phyloP scores from a whole-genome alignment of 2,329 filamentous ascomycete species.

The Apiospora arundinis region DNA sequence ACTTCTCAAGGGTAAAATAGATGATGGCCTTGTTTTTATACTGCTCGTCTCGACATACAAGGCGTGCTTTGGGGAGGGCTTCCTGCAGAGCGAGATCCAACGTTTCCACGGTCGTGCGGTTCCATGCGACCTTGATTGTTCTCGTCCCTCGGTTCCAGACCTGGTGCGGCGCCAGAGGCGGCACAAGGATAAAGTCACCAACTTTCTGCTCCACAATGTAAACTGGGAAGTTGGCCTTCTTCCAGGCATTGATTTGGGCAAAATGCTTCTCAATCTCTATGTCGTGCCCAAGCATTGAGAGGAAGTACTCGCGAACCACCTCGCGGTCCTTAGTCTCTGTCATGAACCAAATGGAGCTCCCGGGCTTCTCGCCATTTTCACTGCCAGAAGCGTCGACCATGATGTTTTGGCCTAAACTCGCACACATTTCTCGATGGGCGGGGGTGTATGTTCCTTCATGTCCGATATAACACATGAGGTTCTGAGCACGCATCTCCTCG shows the following conservation, averaged over 20 bases:
- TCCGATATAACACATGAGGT: constrained; percentile 97
- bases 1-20: constrained; percentile 85
- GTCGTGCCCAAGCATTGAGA: constrained; percentile 91
- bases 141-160: constrained; percentile 97
- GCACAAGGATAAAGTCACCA: constrained; percentile 93
- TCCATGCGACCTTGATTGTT: constrained; percentile 98
- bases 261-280: constrained; percentile 98
- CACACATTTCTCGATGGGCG: constrained; percentile 96
- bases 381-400: constrained; percentile 90
- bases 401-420: constrained; percentile 93
- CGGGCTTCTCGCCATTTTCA: constrained; percentile 77
- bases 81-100: constrained; percentile 85
- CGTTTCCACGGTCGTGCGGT: constrained; percentile 90
- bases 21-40: constrained; percentile 99
- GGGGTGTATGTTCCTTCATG: constrained; percentile 98
- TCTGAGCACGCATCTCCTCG: constrained; percentile 86
- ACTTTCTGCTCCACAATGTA: constrained; percentile 90
- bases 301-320: constrained; percentile 90
- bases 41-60: constrained; percentile 96
- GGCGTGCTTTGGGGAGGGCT: constrained; percentile 83
- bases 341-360: constrained; percentile 98
- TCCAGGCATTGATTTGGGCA: constrained; percentile 94
- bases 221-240: constrained; percentile 89
- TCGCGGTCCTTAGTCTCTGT: constrained; percentile 93
- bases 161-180: constrained; percentile 91